A percentile compares a stretch with the other conserved stretches of the same genome.
These are phyloP conservation scores for Gracilariopsis chorda DNA, from an alignment of 23 red algal species.

Conservation along the genomic window DNA sequence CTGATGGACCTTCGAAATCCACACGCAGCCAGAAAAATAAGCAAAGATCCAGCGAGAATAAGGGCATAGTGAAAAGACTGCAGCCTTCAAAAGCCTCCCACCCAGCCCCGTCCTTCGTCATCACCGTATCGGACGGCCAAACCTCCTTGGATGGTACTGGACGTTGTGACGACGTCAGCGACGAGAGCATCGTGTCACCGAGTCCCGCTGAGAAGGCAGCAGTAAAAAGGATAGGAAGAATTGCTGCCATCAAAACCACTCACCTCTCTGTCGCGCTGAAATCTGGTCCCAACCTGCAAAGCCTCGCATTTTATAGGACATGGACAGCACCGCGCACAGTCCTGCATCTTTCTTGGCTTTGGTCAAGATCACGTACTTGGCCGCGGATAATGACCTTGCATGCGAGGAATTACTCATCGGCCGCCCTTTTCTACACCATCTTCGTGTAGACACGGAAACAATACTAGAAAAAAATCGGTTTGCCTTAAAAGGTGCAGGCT, in stretches of 20 bases:
- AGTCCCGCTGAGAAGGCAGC: background rate
- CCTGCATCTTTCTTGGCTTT: background rate
- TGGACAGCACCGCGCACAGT: background rate
- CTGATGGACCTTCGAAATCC: background rate
- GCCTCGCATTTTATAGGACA: background rate
- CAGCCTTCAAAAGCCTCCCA: too few species aligned
- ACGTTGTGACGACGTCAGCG: conserved; percentile 30
- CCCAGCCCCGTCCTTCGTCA: conserved; percentile 1
- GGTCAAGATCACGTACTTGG: background rate
- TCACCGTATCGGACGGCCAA: conserved; percentile 6
- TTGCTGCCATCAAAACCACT: background rate
- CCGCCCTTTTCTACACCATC: background rate
- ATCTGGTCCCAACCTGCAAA: background rate
- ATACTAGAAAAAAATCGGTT: background rate
- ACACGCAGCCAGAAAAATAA: background rate
- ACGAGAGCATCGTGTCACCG: background rate
- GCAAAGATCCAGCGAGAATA: background rate
- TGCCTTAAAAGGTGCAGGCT: background rate
- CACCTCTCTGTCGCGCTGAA: background rate
- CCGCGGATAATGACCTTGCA: background rate
- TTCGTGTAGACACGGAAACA: background rate
- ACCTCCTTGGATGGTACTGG: background rate
- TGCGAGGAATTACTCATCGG: background rate
- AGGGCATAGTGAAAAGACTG: background rate
- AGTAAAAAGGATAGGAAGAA: conserved; percentile 13